Evolutionary conservation across 139 green algal species (phyloP).

Genomic region (Choricystis sp.): DNA sequence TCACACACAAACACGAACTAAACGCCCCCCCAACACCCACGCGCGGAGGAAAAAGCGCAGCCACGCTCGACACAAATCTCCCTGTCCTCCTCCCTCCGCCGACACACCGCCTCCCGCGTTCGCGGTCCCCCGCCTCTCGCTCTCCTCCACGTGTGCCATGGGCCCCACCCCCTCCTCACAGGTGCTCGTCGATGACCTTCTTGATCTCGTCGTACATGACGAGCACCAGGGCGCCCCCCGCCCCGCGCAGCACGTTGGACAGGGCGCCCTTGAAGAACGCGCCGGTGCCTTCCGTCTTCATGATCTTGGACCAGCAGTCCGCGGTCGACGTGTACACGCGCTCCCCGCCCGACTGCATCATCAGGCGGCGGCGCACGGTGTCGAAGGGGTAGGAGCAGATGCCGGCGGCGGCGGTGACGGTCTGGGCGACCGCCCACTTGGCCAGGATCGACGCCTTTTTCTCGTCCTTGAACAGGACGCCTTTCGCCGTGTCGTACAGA

Average conservation of each 20-base stretch:
- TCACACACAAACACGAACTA: too few relatives aligned
- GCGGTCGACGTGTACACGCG: conserved; percentile 81
- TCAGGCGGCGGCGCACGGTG: conserved; percentile 92
- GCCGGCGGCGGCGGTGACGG: conserved; percentile 59
- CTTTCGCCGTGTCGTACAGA: conserved; percentile 95
- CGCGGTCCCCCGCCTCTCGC: too few relatives aligned
- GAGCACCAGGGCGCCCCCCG: conserved; percentile 45
- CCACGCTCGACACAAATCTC: too few relatives aligned
- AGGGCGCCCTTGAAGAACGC: conserved; percentile 88
- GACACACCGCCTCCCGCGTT: too few relatives aligned
- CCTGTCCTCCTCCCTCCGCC: too few relatives aligned
- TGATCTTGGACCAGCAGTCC: conserved; percentile 87
- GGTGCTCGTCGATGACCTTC: conserved; percentile 24
- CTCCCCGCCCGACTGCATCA: conserved; percentile 90
- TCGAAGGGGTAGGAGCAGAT: conserved; percentile 96
- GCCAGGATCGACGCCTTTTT: conserved; percentile 37
- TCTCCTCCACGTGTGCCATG: too few relatives aligned
- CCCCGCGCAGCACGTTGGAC: conserved; percentile 66
- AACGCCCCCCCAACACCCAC: too few relatives aligned
- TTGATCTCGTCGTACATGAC: conserved; percentile 79
- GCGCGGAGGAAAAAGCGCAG: too few relatives aligned
- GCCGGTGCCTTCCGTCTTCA: conserved; percentile 70
- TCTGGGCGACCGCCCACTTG: conserved; percentile 77
- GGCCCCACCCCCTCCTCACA: too few relatives aligned
- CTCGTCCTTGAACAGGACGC: conserved; percentile 60